Base-by-base conservation (phyloP, 306 rosid species). In the Abrus precatorius region DNA sequence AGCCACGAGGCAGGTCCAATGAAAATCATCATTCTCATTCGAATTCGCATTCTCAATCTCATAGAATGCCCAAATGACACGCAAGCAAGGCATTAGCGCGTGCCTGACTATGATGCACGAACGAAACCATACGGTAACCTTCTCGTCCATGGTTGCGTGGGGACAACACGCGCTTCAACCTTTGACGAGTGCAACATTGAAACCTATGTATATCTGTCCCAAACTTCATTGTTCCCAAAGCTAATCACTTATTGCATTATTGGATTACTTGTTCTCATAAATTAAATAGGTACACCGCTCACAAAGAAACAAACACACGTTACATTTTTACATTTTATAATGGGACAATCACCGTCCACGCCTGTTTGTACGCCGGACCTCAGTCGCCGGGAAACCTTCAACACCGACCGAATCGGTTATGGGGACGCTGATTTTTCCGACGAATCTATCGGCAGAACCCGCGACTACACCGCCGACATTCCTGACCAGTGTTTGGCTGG, bases 311-410 rank as follows among this genome's bases (percentile, higher is more conserved):
- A 20, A 20, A 20, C 20, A 20, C 20, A 20, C 20, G 20, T 20
- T 20, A 20, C 20, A 20, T 20, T 20, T 55, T 55, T 55, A 4
- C n/a, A 6, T 2, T 20, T 2, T 53, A 9, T 2, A 2, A 94
- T 94, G 98, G 98, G 97, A 1, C 98, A 92, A 80, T 84, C 95
- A 6, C 57, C 86, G 28, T 94, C 98, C 9, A 34, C 87, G 69
- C 53, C 84, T 1, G 81, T 69, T 7, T 5, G 83, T 6, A 55
- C 87, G 61, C 72, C 79, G 80, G 89, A 78, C 12, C 49, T 9
- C 0, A 33, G 45, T 13, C 76, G 7, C 68, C 85, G 80, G 5
- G 88, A 84, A 0, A 1, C 75, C 27, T 54, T 72, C 5, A 7
- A 47, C 3, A 49, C 83, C 40, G 76, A 52, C 72, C 86, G 84